Base-by-base conservation (phyloP, 1,284 basidiomycete species). In the Cryptococcus maquisensis region DNA sequence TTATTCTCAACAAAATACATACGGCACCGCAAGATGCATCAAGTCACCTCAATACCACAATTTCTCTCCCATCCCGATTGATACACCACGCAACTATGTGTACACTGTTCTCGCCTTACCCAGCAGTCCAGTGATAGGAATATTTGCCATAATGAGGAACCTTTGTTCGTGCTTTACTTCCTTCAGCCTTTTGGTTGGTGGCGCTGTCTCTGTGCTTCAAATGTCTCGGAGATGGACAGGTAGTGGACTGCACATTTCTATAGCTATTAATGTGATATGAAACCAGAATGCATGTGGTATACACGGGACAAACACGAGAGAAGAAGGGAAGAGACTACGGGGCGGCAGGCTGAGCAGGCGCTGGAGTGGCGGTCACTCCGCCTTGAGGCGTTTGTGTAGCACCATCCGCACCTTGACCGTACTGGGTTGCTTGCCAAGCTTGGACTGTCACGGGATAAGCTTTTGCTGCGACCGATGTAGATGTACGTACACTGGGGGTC, bases 401-500 rank as follows among this genome's bases (percentile, higher is more conserved):
- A 21, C 35, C 47, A 8, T 28, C 47, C 47, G 44, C 41, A 32
- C 10, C 47, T 50, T 68, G 67, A 13, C 59, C 67, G 45, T 68
- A 61, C 51, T 74, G 73, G 13, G 62, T 53, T 26, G 68, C 66
- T 55, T 73, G 71, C 73, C 73, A 75, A n/a, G 69, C 69, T 65
- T 74, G 67, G 72, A 75, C 67, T n/a, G 32, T 3, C 43, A 44
- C 9, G 18, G 43, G 13, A 40, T 40, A 18, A 44, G 43, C 16
- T 23, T 23, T 16, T 26, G 24, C 15, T 8, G 21, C 43, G 16
- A 8, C 15, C 16, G 7, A 23, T 21, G 7, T n/a, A 44, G 23
- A 40, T 12, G 13, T 21, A 69, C 73, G 64, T 47, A 75, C 72
- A 77, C 49, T 75, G 73, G 18, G 74, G 72, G 56, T 77, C 76